A percentile compares a stretch with the other conserved stretches of the same genome.
phyloP scores from a whole-genome alignment of 257 asterid genomes.

The Salvia rosmarinus region DNA sequence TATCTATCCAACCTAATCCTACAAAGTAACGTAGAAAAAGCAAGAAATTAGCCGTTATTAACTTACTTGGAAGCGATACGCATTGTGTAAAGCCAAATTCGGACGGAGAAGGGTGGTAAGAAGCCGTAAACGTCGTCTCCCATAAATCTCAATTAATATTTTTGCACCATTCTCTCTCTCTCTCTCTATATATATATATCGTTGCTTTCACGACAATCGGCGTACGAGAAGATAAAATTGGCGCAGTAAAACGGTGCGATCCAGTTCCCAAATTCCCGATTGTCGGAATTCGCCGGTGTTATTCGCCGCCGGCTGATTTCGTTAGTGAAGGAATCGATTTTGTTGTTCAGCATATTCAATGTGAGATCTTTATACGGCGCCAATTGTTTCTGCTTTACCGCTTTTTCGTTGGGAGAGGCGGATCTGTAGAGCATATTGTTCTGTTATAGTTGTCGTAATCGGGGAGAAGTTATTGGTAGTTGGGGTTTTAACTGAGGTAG shows the following conservation, averaged over 20 bases:
- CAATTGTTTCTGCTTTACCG: conserved; percentile 28
- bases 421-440: conserved; percentile 34
- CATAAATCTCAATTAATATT: conserved; percentile 2
- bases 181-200: conserved; percentile 17
- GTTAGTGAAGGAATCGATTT: not conserved
- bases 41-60: conserved; percentile 25
- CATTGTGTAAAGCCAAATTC: conserved; percentile 23
- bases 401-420: conserved; percentile 38
- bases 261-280: conserved; percentile 29
- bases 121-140: conserved; percentile 17
- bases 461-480: conserved; percentile 2
- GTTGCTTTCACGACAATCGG: not conserved
- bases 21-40: not conserved
- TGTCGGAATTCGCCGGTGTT: conserved; percentile 36
- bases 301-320: conserved; percentile 21
- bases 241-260: not conserved
- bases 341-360: not conserved
- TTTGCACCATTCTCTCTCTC: not conserved
- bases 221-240: not conserved
- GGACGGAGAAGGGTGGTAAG: conserved; percentile 35
- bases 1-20: not conserved
- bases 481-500: conserved; percentile 10
- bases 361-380: conserved; percentile 31
- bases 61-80: conserved; percentile 22
- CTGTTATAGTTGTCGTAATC: not conserved